These are phyloP conservation scores for Medicago ruthenica DNA, from an alignment of 306 rosid genomes.

Conservation along the genomic window DNA sequence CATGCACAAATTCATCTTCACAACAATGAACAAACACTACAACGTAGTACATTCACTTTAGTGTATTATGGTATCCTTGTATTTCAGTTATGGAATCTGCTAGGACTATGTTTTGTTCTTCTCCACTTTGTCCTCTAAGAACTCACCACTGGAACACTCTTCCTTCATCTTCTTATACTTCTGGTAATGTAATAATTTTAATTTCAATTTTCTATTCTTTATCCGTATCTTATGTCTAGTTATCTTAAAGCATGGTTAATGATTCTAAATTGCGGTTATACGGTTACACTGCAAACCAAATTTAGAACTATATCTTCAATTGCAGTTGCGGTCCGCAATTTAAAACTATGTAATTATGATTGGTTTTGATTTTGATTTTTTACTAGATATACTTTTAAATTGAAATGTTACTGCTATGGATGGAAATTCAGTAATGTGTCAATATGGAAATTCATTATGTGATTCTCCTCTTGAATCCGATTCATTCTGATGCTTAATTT, in stretches of 20 bases:
- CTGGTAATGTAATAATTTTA: slow-evolving; percentile 34
- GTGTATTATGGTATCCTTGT: slow-evolving; percentile 25
- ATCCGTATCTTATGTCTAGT: not conserved
- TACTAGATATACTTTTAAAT: not conserved
- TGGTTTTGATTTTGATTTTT: slow-evolving; percentile 8
- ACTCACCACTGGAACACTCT: slow-evolving; percentile 59
- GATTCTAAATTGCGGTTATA: not conserved
- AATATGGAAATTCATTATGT: not conserved
- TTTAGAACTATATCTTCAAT: too few species aligned
- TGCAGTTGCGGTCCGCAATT: too few species aligned
- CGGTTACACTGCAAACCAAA: too few species aligned
- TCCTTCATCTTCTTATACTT: slow-evolving; percentile 56
- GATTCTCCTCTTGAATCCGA: too few species aligned
- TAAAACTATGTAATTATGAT: not conserved
- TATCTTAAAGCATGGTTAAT: not conserved
- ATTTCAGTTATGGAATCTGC: slow-evolving; percentile 71
- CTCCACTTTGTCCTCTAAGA: slow-evolving; percentile 67
- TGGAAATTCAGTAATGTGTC: slow-evolving; percentile 32
- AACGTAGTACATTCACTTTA: not conserved
- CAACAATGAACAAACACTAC: slow-evolving; percentile 31
- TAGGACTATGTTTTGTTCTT: slow-evolving; percentile 61
- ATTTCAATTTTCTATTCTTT: not conserved
- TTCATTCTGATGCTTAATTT: too few species aligned
- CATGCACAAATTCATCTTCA: not conserved
- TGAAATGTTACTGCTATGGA: not conserved